These are phyloP conservation scores for Notholithocarpus densiflorus DNA, from an alignment of 306 rosid genomes.

Conservation along the genomic window DNA sequence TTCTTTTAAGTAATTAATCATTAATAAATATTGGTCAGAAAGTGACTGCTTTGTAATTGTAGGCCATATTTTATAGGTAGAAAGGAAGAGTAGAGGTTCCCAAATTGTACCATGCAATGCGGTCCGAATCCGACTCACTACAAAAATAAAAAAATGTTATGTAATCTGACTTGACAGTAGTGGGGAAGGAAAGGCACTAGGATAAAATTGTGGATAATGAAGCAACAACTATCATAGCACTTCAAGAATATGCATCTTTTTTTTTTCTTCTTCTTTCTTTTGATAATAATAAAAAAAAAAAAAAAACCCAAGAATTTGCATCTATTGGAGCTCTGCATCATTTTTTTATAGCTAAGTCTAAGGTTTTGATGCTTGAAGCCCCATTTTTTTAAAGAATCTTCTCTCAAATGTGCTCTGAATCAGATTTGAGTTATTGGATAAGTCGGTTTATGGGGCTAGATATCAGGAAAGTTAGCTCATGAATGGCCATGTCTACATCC, in stretches of 20 bases:
- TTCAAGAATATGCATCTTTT: too few species aligned
- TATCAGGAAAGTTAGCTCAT: neutral
- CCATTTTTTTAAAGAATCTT: neutral
- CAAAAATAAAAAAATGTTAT: neutral
- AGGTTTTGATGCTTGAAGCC: neutral
- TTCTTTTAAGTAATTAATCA: neutral
- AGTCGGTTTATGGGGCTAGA: neutral
- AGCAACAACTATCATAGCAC: neutral
- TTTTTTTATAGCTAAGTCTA: neutral
- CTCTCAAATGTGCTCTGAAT: neutral
- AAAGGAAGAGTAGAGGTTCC: neutral
- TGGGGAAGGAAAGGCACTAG: neutral
- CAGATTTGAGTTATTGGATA: neutral
- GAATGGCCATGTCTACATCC: neutral
- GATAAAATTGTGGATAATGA: neutral
- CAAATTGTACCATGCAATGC: conserved; percentile 11
- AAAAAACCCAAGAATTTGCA: too few species aligned
- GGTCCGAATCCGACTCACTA: conserved; percentile 21
- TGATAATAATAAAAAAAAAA: too few species aligned
- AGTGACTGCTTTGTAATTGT: neutral
- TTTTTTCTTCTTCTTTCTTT: too few species aligned
- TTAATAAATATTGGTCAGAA: neutral
- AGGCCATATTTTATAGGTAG: neutral
- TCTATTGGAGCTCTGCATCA: too few species aligned
- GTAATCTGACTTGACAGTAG: neutral